Conservation (phyloP, 2,329 filamentous ascomycete genomes). For the Diaporthe ilicicola region DNA sequence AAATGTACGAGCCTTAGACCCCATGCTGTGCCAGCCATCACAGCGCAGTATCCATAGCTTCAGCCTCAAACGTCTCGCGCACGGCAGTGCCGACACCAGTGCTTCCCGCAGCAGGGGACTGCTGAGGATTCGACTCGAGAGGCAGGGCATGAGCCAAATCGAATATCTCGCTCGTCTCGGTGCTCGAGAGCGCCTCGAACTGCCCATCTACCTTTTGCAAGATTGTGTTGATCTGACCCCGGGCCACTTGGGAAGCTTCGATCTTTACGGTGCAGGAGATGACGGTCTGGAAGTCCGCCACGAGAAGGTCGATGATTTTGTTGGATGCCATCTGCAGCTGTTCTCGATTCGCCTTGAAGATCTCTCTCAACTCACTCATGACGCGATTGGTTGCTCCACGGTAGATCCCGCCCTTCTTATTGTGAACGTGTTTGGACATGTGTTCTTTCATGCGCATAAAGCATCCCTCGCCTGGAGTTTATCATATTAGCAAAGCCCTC, state of each 20-base stretch:
- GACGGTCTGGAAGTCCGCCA: background rate
- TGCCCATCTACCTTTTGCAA: slow-evolving; percentile 17
- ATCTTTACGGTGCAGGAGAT: background rate
- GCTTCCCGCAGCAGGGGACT: background rate
- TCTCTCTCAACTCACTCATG: background rate
- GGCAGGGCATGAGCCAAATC: background rate
- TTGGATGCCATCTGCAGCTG: background rate
- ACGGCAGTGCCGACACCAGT: background rate
- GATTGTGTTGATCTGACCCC: background rate
- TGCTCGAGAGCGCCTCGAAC: slow-evolving; percentile 12
- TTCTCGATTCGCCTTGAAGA: background rate
- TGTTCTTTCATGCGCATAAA: background rate
- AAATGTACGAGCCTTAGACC: background rate
- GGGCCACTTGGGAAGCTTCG: slow-evolving; percentile 20
- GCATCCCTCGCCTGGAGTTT: background rate
- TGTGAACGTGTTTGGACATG: background rate
- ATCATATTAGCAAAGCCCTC: background rate
- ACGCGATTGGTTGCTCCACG: background rate
- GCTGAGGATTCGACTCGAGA: background rate
- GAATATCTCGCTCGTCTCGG: background rate
- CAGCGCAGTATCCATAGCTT: background rate
- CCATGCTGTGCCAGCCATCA: background rate
- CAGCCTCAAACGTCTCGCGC: background rate
- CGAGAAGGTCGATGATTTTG: background rate
- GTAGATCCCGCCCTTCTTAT: background rate